These are phyloP conservation scores for Suillus tomentosus DNA, from an alignment of 768 basidiomycete species.

Conservation along the genomic window DNA sequence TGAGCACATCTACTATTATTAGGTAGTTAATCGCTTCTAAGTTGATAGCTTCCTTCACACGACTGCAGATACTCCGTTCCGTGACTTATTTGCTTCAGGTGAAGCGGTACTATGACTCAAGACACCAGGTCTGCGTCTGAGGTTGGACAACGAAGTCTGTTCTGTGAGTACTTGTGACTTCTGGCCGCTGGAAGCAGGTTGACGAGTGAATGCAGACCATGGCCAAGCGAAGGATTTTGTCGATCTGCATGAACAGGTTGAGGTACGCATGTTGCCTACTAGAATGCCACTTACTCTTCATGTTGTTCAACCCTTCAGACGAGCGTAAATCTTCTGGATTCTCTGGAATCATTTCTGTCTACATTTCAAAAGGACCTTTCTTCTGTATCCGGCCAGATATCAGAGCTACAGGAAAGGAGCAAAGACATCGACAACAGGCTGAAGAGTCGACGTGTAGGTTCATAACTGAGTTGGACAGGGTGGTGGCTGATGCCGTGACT, in stretches of 20 bases:
- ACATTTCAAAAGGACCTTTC: conserved; percentile 95
- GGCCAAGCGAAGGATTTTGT: conserved; percentile 66
- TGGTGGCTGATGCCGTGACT: conserved; percentile 8
- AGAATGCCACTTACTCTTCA: not conserved
- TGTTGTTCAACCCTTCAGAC: conserved; percentile 51
- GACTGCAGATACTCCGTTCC: not conserved
- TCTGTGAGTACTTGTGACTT: not conserved
- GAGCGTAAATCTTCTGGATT: conserved; percentile 82
- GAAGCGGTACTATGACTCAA: not conserved
- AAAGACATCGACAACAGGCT: conserved; percentile 88
- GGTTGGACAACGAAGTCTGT: not conserved
- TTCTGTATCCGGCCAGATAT: conserved; percentile 94
- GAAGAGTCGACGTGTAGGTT: conserved; percentile 77
- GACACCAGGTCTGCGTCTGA: not conserved
- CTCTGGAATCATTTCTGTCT: conserved; percentile 87
- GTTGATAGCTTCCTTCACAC: not conserved
- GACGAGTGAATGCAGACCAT: conserved; percentile 28
- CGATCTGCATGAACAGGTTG: conserved; percentile 89
- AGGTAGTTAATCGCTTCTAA: not conserved
- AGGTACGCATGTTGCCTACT: conserved; percentile 46
- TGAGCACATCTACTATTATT: not conserved
- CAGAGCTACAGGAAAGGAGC: conserved; percentile 88
- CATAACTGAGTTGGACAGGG: not conserved
- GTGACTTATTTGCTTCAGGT: conserved; percentile 3
- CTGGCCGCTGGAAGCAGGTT: not conserved